These are phyloP conservation scores for Venturia pyrina DNA, from an alignment of 2,329 filamentous ascomycete species.

Conservation along the genomic window DNA sequence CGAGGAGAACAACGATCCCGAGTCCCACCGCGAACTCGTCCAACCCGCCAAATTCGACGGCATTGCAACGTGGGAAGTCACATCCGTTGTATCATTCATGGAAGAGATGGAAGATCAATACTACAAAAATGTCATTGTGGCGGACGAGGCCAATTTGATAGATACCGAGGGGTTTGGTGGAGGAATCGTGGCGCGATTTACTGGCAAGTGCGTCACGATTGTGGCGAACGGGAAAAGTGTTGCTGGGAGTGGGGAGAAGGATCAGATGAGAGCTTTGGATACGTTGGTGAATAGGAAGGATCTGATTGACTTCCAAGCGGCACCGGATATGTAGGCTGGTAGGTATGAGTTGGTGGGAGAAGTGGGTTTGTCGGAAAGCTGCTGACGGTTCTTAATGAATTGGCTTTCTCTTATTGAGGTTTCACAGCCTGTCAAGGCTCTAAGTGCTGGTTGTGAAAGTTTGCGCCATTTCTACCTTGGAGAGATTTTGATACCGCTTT, in stretches of 20 bases:
- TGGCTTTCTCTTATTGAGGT: too few species aligned
- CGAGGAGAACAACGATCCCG: constrained; percentile 16
- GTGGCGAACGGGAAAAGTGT: constrained; percentile 7
- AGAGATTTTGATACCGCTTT: too few species aligned
- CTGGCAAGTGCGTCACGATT: constrained; percentile 16
- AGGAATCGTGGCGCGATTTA: constrained; percentile 16
- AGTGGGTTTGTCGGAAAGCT: too few species aligned
- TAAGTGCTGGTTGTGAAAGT: too few species aligned
- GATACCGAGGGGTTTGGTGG: constrained; percentile 19
- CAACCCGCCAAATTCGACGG: constrained; percentile 15
- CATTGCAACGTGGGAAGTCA: constrained; percentile 23
- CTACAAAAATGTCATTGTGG: constrained; percentile 22
- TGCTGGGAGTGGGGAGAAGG: constrained; percentile 2
- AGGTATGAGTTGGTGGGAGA: too few species aligned
- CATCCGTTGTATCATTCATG: constrained; percentile 19
- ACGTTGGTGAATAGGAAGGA: not conserved
- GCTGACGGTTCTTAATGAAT: too few species aligned
- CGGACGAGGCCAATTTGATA: constrained; percentile 23
- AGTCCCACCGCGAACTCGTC: constrained; percentile 12
- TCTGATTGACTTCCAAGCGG: not conserved
- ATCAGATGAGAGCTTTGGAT: constrained; percentile 1
- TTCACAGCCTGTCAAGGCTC: too few species aligned
- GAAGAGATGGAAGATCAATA: constrained; percentile 24
- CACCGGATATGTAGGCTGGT: not conserved
- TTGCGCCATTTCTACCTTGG: too few species aligned